phyloP scores from a whole-genome alignment of 2,329 filamentous ascomycete species.

The Gnomoniopsis smithogilvyi region DNA sequence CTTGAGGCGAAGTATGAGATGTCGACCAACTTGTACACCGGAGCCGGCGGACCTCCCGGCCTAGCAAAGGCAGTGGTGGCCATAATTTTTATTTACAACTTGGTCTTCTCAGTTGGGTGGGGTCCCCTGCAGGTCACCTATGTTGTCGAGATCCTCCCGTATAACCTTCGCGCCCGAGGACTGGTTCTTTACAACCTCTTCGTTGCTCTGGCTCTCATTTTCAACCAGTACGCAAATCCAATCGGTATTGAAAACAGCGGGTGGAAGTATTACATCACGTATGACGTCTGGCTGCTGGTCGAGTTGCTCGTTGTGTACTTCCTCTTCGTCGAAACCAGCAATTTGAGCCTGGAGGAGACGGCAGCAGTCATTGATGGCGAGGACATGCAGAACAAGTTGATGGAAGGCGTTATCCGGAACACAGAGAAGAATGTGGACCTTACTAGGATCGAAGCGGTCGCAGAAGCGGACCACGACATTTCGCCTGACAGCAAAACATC shows the following conservation, averaged over 20 bases:
- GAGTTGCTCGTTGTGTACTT: slow-evolving; percentile 15
- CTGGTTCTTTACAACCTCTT: not conserved
- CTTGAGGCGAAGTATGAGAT: not conserved
- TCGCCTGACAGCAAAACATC: too few relatives aligned
- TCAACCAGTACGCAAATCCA: slow-evolving; percentile 34
- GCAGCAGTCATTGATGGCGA: not conserved
- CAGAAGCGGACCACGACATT: not conserved
- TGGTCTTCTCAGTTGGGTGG: not conserved
- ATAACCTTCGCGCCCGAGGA: not conserved
- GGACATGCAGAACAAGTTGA: not conserved
- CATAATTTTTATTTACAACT: slow-evolving; percentile 2
- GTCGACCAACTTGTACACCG: not conserved
- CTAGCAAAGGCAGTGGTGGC: not conserved
- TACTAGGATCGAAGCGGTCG: not conserved
- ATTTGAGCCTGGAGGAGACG: slow-evolving; percentile 13
- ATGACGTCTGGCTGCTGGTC: slow-evolving; percentile 11
- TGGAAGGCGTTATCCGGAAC: not conserved
- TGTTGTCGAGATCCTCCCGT: not conserved
- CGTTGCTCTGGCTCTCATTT: slow-evolving; percentile 14
- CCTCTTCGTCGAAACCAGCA: slow-evolving; percentile 13
- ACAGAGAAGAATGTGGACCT: not conserved
- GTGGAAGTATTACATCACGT: slow-evolving; percentile 15
- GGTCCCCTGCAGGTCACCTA: not conserved
- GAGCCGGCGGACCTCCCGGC: not conserved
- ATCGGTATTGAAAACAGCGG: slow-evolving; percentile 25